Evolutionary conservation across 768 basidiomycete species (phyloP), one percentile per base, ranked within the genome.

Genomic region (Suillus hirtellus): DNA sequence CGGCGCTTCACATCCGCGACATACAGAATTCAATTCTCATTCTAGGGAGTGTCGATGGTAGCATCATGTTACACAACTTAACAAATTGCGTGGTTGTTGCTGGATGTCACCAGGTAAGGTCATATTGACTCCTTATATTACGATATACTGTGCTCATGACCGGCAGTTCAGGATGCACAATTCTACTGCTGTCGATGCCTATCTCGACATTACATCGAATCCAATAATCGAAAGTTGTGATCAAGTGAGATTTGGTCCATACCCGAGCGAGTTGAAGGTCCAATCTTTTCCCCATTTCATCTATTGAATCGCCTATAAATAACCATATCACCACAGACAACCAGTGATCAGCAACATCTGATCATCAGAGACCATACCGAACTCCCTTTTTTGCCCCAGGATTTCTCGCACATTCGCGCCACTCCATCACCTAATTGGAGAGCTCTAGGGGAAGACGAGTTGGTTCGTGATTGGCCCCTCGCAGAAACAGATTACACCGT

Each of bases 131-230:
- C 1, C n/a, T 14, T 21, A 40, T 34, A 31, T 59, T 10, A 59
- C 37, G 9, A 38, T 64, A 38, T 42, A 60, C 38, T 46, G 44
- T 12, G 35, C 61, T 31, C 24, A 37, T 31, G 56, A 17, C 47
- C 21, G 58, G 17, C 71, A 96, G 95, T 94, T 95, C 71, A 88
- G 95, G 50, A 94, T 96, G 85, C 95, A 96, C 72, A 80, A 82
- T 21, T 93, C 94, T 1, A 79, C 71, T 0, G 64, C 78, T 10
- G 84, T 89, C 0, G 85, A 87, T 58, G 82, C 94, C 2, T 88
- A 89, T 68, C 81, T 96, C 2, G 77, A 83, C 6, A 85, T 87
- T 12, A 70, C 76, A 4, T 93, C 92, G 4, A 86, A 87, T 52
- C 93, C 94, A 1, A 81, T 93, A 73, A 93, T 96, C 50, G 95